These are phyloP conservation scores for Mitragyna speciosa DNA, from an alignment of 257 asterid species.

Conservation along the genomic window DNA sequence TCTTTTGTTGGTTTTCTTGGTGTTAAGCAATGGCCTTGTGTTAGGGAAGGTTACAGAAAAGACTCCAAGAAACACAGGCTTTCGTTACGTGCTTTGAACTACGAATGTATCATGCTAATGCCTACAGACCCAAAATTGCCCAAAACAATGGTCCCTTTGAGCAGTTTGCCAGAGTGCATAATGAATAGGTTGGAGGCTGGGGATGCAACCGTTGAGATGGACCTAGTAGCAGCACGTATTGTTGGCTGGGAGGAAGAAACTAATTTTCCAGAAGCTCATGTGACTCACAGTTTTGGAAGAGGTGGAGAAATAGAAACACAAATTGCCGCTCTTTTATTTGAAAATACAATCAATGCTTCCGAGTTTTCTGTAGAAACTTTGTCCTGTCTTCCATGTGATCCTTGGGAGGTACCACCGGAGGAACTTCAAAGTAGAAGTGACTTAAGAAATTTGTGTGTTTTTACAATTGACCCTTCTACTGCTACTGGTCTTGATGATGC, in stretches of 20 bases:
- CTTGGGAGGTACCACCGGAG: conserved; percentile 68
- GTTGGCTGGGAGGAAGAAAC: conserved; percentile 77
- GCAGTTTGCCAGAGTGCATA: conserved; percentile 53
- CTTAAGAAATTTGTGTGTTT: conserved; percentile 60
- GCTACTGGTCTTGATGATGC: conserved; percentile 97
- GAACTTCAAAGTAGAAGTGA: conserved; percentile 60
- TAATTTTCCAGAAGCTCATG: conserved; percentile 60
- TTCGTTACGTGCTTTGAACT: conserved; percentile 27
- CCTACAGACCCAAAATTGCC: conserved; percentile 78
- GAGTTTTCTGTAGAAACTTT: conserved; percentile 62
- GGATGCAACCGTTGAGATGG: conserved; percentile 64
- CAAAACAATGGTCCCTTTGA: conserved; percentile 60
- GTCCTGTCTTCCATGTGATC: conserved; percentile 56
- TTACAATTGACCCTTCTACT: conserved; percentile 77
- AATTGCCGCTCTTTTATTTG: conserved; percentile 78
- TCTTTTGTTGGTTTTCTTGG: conserved; percentile 64
- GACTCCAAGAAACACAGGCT: conserved; percentile 50
- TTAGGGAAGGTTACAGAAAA: conserved; percentile 48
- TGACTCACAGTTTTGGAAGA: conserved; percentile 62
- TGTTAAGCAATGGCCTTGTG: conserved; percentile 60
- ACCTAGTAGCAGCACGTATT: conserved; percentile 68
- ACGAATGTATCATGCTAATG: conserved; percentile 50
- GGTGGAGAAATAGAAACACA: conserved; percentile 76
- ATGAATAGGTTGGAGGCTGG: conserved; percentile 60
- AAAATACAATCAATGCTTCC: conserved; percentile 66